A percentile compares a stretch with the other conserved stretches of the same genome.
phyloP scores from a whole-genome alignment of 371 early-diverging fungal genomes.

The Mucor indicus region DNA sequence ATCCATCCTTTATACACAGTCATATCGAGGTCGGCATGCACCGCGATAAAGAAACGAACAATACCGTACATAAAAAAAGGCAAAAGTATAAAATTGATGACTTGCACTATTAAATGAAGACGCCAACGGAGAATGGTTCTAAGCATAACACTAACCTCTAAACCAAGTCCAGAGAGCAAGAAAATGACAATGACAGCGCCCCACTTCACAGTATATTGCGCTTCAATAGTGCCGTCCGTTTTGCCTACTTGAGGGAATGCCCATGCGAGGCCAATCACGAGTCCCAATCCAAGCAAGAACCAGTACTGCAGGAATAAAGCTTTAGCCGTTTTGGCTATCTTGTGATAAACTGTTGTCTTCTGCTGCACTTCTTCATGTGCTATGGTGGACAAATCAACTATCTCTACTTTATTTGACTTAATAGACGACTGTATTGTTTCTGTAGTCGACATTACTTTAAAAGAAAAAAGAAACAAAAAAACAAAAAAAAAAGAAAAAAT shows the following conservation, averaged over 20 bases:
- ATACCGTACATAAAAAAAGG: constrained; percentile 64
- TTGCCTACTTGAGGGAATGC: constrained; percentile 65
- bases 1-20: constrained; percentile 64
- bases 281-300: constrained; percentile 60
- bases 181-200: constrained; percentile 68
- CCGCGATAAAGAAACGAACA: constrained; percentile 45
- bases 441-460: too few species aligned
- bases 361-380: too few species aligned
- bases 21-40: constrained; percentile 45
- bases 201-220: constrained; percentile 70
- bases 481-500: too few species aligned
- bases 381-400: too few species aligned
- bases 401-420: too few species aligned
- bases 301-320: constrained; percentile 31
- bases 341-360: too few species aligned
- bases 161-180: constrained; percentile 65
- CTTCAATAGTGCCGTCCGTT: constrained; percentile 54
- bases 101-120: constrained; percentile 65
- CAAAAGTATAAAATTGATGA: constrained; percentile 56
- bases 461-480: too few species aligned
- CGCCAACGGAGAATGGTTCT: constrained; percentile 57
- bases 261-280: constrained; percentile 66
- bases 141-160: constrained; percentile 62
- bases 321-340: not conserved
- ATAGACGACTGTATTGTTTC: too few species aligned